Evolutionary conservation across 352 stramenopile genomes (phyloP), one percentile per base, ranked within the genome.

Genomic region (Thalassiosira hispida): DNA sequence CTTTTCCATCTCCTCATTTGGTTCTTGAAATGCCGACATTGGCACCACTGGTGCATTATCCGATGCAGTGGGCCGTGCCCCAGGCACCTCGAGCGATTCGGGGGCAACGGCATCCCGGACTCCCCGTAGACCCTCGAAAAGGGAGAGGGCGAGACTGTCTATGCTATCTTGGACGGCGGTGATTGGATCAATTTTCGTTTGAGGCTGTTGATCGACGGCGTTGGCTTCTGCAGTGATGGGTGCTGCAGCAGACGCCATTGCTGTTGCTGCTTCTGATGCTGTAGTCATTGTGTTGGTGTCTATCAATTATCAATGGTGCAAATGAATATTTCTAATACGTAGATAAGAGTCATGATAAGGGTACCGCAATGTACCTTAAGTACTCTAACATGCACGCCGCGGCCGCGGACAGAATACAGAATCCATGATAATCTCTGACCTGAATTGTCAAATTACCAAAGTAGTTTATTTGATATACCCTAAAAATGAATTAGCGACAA

Each of bases 91-190:
- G 53, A 77, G 61, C 14, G 87, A 90, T 69, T 90, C 76, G 16
- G 88, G 81, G 22, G 83, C 84, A 0, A 91, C 83, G 16, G 88
- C 84, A 74, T 93, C 86, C 27, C 88, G 79, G 7, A 92, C 69
- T 14, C 80, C 78, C 16, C 88, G 74, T 6, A 93, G 57, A 1
- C 84, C 88, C 73, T 93, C 88, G 66, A 93, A 93, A 46, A 93
- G 83, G n/a, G 86, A 84, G 11, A 93, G 69, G 9, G 86, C 88
- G 5, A 93, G 76, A 29, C 65, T 62, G 63, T 88, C 87, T 31
- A 93, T 88, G 47, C 64, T 82, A 75, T 93, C 88, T 79, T 93
- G 88, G 38, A 93, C 76, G 11, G 79, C 83, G 14, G 88, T 90
- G 22, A 93, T 87, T 51, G 76, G 81, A 78, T 93, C 88, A 25